Conservation (phyloP, 164 flowering plant species). For the Piper betle region DNA sequence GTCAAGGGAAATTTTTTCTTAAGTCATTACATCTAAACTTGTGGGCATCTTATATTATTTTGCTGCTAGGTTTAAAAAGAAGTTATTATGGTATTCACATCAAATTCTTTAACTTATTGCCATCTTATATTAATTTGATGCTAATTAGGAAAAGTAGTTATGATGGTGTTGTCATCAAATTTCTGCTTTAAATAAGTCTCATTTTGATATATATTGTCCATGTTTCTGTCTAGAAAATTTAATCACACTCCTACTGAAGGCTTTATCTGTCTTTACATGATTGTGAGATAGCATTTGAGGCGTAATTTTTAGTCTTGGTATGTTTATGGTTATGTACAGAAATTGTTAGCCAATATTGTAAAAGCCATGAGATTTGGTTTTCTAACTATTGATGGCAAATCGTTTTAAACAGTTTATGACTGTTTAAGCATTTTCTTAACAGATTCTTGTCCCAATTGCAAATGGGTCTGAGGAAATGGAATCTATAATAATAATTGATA, state of each 20-base stretch:
- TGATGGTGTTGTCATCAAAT: neutral
- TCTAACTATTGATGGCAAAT: neutral
- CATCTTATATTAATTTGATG: too few species aligned
- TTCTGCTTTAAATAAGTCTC: too few species aligned
- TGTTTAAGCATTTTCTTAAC: constrained; percentile 1
- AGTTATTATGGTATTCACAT: too few species aligned
- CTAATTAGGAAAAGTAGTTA: neutral
- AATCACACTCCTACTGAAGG: too few species aligned
- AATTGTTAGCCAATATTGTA: too few species aligned
- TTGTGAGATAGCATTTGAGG: too few species aligned
- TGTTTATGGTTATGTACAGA: neutral
- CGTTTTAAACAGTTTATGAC: neutral
- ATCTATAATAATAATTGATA: constrained; percentile 70
- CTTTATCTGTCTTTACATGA: too few species aligned
- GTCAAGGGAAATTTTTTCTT: neutral
- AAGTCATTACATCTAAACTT: neutral
- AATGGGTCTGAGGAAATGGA: constrained; percentile 95
- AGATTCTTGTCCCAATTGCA: constrained; percentile 92
- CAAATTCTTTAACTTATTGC: too few species aligned
- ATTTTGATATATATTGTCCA: too few species aligned
- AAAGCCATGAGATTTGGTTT: neutral
- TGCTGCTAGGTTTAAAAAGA: neutral
- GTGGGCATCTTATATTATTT: neutral
- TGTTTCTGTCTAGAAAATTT: too few species aligned
- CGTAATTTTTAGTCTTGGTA: too few species aligned